These are phyloP conservation scores for Fraxinus angustifolia DNA, from an alignment of 305 asterid genomes.

Conservation along the genomic window DNA sequence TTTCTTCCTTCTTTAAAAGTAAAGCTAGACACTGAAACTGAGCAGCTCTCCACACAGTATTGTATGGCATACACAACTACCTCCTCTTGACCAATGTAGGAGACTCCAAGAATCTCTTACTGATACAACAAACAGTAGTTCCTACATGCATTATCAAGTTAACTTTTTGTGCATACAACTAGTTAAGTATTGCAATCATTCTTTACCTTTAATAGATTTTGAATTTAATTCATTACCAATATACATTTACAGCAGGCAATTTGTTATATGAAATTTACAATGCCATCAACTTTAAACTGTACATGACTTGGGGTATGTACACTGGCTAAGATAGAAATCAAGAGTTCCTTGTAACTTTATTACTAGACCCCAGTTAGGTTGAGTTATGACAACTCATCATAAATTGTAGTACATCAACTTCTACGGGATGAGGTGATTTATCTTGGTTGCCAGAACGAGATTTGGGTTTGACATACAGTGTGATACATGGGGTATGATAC, in stretches of 20 bases:
- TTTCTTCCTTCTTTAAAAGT: background rate
- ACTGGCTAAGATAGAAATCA: background rate
- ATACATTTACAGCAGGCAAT: background rate
- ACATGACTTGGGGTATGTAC: background rate
- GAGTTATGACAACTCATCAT: background rate
- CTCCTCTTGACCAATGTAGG: background rate
- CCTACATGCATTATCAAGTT: background rate
- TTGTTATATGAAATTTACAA: background rate
- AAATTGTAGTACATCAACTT: background rate
- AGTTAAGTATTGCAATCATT: background rate
- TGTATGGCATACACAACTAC: background rate
- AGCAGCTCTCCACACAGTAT: background rate
- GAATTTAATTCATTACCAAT: background rate
- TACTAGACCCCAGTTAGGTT: background rate
- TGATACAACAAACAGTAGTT: background rate
- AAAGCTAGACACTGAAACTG: background rate
- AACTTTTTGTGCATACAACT: background rate
- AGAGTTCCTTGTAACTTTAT: background rate
- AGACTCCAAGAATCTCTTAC: background rate
- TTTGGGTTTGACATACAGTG: background rate
- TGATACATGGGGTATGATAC: background rate
- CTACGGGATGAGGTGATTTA: background rate
- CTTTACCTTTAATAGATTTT: background rate
- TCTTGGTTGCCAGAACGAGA: background rate
- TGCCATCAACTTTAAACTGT: background rate